Conservation (phyloP, 2,329 filamentous ascomycete genomes). For the Aspergillus uvarum region DNA sequence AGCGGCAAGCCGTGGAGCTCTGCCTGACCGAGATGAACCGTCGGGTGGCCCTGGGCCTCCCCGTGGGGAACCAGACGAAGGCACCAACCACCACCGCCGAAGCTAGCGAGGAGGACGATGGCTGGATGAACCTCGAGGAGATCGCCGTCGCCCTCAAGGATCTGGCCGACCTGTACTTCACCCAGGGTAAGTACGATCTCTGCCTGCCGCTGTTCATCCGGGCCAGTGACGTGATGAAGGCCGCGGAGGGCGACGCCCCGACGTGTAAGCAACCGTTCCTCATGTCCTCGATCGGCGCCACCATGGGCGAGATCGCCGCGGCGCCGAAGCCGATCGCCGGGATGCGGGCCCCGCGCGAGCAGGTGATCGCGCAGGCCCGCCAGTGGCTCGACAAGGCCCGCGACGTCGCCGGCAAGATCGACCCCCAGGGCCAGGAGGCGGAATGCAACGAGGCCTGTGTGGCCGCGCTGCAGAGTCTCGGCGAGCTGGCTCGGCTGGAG, state of each 20-base stretch:
- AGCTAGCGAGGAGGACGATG: conserved; percentile 33
- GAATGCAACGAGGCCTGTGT: conserved; percentile 85
- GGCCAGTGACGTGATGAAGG: conserved; percentile 67
- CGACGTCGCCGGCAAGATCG: conserved; percentile 63
- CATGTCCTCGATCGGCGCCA: conserved; percentile 54
- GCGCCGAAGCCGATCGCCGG: conserved; percentile 29
- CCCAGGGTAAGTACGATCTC: conserved; percentile 72
- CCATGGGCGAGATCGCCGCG: conserved; percentile 47
- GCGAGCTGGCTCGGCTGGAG: conserved; percentile 75
- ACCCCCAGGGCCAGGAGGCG: conserved; percentile 64
- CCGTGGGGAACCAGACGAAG: conserved; percentile 56
- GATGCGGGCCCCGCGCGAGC: conserved; percentile 54
- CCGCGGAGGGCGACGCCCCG: conserved; percentile 41
- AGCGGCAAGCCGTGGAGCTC: conserved; percentile 80
- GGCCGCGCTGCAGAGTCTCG: conserved; percentile 81
- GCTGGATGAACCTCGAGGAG: conserved; percentile 42
- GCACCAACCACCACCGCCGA: not conserved
- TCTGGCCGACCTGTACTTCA: conserved; percentile 74
- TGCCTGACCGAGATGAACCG: conserved; percentile 71
- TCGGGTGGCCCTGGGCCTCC: conserved; percentile 65
- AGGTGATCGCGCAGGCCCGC: conserved; percentile 67
- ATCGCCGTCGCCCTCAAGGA: conserved; percentile 49
- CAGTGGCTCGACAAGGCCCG: conserved; percentile 80
- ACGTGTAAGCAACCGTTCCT: conserved; percentile 78
- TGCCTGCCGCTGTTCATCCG: conserved; percentile 85